Conservation (phyloP, 1,284 basidiomycete genomes). For the Ceratorhiza oryzae-sativae region DNA sequence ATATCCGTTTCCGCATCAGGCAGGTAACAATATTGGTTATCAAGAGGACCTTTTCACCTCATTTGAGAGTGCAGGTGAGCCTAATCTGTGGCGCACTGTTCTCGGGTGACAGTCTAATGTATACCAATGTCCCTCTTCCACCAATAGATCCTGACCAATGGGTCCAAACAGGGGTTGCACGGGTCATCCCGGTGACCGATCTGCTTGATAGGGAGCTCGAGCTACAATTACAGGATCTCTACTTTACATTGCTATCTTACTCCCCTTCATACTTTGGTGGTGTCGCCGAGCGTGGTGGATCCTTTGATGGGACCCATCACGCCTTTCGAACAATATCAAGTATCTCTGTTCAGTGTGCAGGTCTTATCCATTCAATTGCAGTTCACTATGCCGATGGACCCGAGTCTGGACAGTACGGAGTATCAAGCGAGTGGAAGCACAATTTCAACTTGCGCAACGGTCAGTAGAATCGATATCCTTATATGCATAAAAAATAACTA, state of each 20-base stretch:
- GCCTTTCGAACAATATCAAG: not conserved
- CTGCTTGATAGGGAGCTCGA: not conserved
- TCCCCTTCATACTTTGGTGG: not conserved
- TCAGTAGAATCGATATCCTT: no score
- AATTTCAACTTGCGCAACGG: not conserved
- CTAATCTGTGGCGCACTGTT: not conserved
- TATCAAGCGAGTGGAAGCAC: not conserved
- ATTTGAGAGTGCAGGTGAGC: not conserved
- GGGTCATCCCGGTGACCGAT: not conserved
- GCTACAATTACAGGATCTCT: not conserved
- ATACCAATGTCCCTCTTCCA: no score
- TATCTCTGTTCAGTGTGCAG: not conserved
- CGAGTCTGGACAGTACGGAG: not conserved
- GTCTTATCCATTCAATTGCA: not conserved
- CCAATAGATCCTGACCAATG: not conserved
- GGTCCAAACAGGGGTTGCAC: not conserved
- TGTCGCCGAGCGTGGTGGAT: not conserved
- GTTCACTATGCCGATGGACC: not conserved
- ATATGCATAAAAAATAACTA: no score
- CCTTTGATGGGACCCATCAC: conserved; percentile 7
- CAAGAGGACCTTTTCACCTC: no score
- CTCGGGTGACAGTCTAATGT: no score
- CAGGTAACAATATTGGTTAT: not conserved
- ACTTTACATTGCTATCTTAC: not conserved
- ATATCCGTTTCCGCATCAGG: not conserved